These are phyloP conservation scores for Thalassiosira profunda DNA, from an alignment of 108 stramenopile genomes.

Conservation along the genomic window DNA sequence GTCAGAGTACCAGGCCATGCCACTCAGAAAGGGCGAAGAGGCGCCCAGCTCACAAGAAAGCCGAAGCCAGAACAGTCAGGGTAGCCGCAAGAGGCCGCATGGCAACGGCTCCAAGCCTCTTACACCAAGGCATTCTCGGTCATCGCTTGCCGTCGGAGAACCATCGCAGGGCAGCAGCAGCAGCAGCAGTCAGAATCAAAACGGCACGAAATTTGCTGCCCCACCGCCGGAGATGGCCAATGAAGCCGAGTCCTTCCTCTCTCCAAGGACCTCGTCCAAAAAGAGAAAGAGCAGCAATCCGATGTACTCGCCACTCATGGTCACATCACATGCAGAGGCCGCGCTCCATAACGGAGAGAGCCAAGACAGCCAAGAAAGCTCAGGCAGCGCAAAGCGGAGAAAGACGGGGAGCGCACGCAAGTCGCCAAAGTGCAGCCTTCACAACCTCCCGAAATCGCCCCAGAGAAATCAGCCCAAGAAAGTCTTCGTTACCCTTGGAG, in stretches of 20 bases:
- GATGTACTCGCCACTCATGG: not conserved
- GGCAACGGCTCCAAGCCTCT: not conserved
- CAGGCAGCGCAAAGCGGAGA: not conserved
- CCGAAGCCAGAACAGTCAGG: not conserved
- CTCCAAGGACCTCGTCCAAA: not conserved
- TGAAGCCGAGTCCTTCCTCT: not conserved
- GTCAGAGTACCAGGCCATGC: too few species aligned
- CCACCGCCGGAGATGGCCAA: not conserved
- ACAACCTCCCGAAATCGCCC: conserved; percentile 1
- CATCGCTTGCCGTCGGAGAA: too few species aligned
- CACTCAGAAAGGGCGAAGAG: not conserved
- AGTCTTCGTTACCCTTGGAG: conserved; percentile 1
- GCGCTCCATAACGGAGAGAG: not conserved
- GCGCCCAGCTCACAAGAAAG: not conserved
- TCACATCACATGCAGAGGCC: not conserved
- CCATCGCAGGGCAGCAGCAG: too few species aligned
- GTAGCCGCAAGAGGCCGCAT: not conserved
- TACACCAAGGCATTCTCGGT: too few species aligned
- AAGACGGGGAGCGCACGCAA: conserved; percentile 2
- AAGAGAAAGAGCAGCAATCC: not conserved
- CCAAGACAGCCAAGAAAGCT: not conserved
- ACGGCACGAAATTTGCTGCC: too few species aligned
- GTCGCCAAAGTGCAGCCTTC: not conserved
- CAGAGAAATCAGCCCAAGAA: conserved; percentile 11
- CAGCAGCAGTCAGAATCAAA: too few species aligned